Base-by-base conservation (phyloP, 2,329 filamentous ascomycete genomes). In the Hypoxylon sp. region DNA sequence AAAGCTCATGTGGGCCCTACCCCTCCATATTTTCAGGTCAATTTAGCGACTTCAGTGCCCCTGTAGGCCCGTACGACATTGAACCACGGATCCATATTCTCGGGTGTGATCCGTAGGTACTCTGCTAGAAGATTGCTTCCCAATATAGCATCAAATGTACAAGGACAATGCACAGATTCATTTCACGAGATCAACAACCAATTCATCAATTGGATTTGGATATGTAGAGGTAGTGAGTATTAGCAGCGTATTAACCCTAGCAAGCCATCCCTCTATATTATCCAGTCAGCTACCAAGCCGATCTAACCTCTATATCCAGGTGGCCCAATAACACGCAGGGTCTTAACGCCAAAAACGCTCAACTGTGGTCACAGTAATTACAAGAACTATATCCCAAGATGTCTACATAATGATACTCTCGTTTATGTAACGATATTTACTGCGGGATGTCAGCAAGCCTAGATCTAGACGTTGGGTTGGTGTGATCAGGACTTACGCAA, bases 401-500 rank as follows among this genome's bases (percentile, higher is more conserved):
- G 50, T 58, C 56, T 65, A 65, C 36, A 49, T 49, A 30, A 41
- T n/a, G 46, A 60, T 61, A 34, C 32, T 48, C 41, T 43, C 36
- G 9, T 48, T 30, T 50, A 50, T 23, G 57, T 56, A 51, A 34
- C 11, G 25, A 23, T 32, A 17, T 46, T 66, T 68, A 68, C 62
- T 68, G 13, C 6, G n/a, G 38, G 3, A 19, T 21, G 55, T 69
- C 45, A 69, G 63, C 41, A 10, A 36, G 5, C 21, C 2, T 5
- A 11, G 30, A 21, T 0, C 1, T 14, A 43, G 10, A 19, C 10
- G 9, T 17, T 10, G 10, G 10, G 11, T 4, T 10, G 6, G 14
- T 14, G 10, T 23, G 5, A 38, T 1, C 5, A 14, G 4, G 28
- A 62, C 67, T 73, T 72, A 71, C 70, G 58, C 78, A 79, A 63